These are phyloP conservation scores for Lathyrus aphaca DNA, from an alignment of 306 rosid genomes.

Conservation along the genomic window DNA sequence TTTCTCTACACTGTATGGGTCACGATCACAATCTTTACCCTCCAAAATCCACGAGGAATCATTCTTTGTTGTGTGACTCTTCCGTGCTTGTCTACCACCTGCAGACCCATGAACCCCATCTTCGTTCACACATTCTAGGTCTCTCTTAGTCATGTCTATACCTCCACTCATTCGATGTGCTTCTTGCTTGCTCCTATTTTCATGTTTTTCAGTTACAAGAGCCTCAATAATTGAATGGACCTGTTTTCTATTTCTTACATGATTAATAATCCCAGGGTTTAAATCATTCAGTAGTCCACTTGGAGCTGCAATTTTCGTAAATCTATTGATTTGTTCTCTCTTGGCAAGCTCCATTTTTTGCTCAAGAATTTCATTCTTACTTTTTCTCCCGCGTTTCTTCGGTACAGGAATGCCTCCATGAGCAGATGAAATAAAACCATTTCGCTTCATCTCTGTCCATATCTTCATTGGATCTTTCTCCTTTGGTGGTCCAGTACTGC, in stretches of 20 bases:
- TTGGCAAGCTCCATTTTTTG: constrained; percentile 83
- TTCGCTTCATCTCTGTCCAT: constrained; percentile 91
- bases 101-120: constrained; percentile 41
- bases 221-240: constrained; percentile 92
- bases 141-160: constrained; percentile 46
- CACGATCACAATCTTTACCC: constrained; percentile 46
- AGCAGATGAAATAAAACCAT: constrained; percentile 84
- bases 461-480: constrained; percentile 67
- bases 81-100: constrained; percentile 54
- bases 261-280: constrained; percentile 98
- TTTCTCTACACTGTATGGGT: constrained; percentile 43
- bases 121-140: constrained; percentile 44
- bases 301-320: constrained; percentile 94
- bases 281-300: constrained; percentile 92
- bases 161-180: constrained; percentile 45
- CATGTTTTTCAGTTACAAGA: constrained; percentile 79
- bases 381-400: constrained; percentile 75
- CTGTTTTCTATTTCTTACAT: constrained; percentile 91
- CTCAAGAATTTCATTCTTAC: constrained; percentile 65
- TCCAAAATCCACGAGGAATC: constrained; percentile 45
- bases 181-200: constrained; percentile 54
- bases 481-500: constrained; percentile 66
- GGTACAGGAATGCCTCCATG: constrained; percentile 90
- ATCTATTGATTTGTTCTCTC: constrained; percentile 81
- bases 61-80: constrained; percentile 36